Base-by-base conservation (phyloP, 768 basidiomycete species). In the Phlebiopsis flavidoalba region DNA sequence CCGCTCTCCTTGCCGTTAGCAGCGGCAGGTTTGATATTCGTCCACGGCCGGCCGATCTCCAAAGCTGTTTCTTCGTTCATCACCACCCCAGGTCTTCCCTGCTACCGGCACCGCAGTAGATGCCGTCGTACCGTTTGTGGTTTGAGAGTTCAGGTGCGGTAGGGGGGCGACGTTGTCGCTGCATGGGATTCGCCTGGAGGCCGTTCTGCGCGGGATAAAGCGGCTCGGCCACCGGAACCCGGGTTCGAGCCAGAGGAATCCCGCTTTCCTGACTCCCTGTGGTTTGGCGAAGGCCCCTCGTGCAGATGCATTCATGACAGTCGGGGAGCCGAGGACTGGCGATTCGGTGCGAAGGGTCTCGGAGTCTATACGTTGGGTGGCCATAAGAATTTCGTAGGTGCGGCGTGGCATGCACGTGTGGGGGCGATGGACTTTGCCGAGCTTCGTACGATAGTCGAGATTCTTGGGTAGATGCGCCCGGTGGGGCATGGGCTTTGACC, bases 321-420 rank as follows among this genome's bases (percentile, higher is more conserved):
- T 55, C 5, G 54, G 54, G 5, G 54, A 55, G 3, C 54, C 54
- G 7, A 24, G 8, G 6, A 45, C 40, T 4, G 54, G 54, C 6
- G 54, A 55, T 8, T 24, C 50, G 10, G 74, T 73, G 17, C 86
- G 87, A 31, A 91, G 74, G 0, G 90, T 91, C 63, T 93, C 90
- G 0, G 90, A 91, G 60, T 91, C 89, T 26, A 84, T 82, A 53
- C 90, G 84, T 65, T 77, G 80, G n/a, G 69, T 92, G 90, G 1
- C 71, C 73, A 64, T 79, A 71, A 48, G 67, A 49, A 11, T 74
- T 63, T 2, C 76, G 64, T 61, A 72, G 63, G 57, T 74, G 69
- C 55, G 70, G 60, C 36, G 70, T 66, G 43, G 60, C 24, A 22
- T 56, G 61, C 61, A 73, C 67, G 36, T 77, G 76, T 5, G 77